phyloP scores from a whole-genome alignment of 2,329 filamentous ascomycete genomes.

The Incumbomyces delicatus region DNA sequence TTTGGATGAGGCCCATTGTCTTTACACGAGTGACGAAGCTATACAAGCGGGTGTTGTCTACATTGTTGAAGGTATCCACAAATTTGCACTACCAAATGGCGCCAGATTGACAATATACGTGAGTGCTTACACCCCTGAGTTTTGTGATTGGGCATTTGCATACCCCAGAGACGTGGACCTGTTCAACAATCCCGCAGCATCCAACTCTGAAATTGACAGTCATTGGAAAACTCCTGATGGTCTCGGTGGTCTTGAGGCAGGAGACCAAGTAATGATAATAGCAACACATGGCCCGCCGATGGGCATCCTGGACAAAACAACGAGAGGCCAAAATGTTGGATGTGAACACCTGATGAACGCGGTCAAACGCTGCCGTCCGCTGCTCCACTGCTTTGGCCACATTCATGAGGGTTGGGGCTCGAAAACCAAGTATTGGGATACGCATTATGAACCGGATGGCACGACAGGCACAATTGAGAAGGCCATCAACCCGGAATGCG shows the following conservation, averaged over 20 bases:
- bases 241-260: background rate
- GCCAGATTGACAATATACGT: constrained; percentile 45
- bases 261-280: constrained; percentile 30
- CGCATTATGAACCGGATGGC: no score
- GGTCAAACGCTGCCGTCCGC: constrained; percentile 40
- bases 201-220: constrained; percentile 11
- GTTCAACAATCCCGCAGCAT: constrained; percentile 31
- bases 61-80: constrained; percentile 45
- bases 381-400: constrained; percentile 45
- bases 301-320: constrained; percentile 39
- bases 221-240: background rate
- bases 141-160: constrained; percentile 47
- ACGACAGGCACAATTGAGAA: no score
- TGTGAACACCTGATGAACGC: constrained; percentile 47
- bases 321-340: constrained; percentile 35
- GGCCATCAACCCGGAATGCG: background rate
- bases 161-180: constrained; percentile 43
- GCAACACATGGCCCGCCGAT: constrained; percentile 53
- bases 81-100: constrained; percentile 40
- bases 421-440: constrained; percentile 13
- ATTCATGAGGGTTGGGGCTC: constrained; percentile 23
- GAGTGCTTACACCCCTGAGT: constrained; percentile 47
- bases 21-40: constrained; percentile 40
- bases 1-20: constrained; percentile 29
- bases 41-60: constrained; percentile 40